Percentiles rank a stretch among this genome's conserved stretches.
Conservation (phyloP, 2,329 filamentous ascomycete species). For the Hymenoscyphus scutula region DNA sequence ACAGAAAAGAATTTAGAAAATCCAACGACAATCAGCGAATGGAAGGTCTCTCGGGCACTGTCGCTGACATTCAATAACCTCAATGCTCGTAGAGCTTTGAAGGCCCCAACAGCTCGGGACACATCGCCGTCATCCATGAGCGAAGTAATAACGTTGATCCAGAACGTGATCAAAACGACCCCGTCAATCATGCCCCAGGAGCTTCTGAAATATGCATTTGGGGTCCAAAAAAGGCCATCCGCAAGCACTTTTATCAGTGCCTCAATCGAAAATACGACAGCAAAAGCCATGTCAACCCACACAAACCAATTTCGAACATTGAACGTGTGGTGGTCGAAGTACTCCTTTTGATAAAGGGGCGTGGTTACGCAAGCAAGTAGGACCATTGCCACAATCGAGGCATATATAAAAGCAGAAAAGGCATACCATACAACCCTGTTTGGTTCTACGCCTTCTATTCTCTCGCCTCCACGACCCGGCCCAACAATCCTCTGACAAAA, state of each 20-base stretch:
- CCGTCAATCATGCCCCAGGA: constrained; percentile 97
- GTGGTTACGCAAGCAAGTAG: constrained; percentile 91
- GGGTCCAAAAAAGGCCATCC: constrained; percentile 93
- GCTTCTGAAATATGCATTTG: constrained; percentile 93
- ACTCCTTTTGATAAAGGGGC: constrained; percentile 87
- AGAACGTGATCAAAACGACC: constrained; percentile 85
- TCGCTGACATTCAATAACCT: constrained; percentile 93
- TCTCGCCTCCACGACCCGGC: constrained; percentile 80
- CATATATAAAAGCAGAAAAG: constrained; percentile 92
- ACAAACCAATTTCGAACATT: constrained; percentile 84
- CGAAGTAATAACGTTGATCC: constrained; percentile 88
- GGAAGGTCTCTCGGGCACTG: constrained; percentile 92
- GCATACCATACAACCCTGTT: constrained; percentile 88
- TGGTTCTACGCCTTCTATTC: constrained; percentile 85
- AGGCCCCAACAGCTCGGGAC: constrained; percentile 88
- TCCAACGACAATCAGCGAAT: constrained; percentile 90
- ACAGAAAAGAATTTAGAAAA: constrained; percentile 80
- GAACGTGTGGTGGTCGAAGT: constrained; percentile 63
- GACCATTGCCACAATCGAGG: constrained; percentile 96
- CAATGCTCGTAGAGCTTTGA: constrained; percentile 91
- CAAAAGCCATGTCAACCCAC: constrained; percentile 89
- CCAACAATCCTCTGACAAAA: constrained; percentile 89
- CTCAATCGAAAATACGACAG: constrained; percentile 80
- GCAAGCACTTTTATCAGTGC: constrained; percentile 90
- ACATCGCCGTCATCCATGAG: constrained; percentile 79